Evolutionary conservation across 495 filamentous ascomycete species (phyloP), one percentile per base, ranked within the genome.

Genomic region (Penicillium goetzii): DNA sequence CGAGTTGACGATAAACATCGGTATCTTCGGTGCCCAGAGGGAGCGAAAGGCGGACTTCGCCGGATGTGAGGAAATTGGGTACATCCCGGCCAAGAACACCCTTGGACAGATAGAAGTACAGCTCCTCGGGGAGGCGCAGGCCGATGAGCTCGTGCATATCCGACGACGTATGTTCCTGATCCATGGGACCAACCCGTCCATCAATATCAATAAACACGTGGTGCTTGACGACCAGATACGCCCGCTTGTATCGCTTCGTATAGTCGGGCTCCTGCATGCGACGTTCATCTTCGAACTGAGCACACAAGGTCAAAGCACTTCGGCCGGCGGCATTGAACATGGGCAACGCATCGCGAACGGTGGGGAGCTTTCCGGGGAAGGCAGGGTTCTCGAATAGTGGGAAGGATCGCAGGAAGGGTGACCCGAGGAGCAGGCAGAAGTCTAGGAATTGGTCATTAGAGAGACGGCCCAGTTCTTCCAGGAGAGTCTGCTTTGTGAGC

Each of bases 81-180:
- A 97, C 78, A 41, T 92, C 88, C 2, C 92, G 82, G 8, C 92
- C 87, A 60, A 97, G 84, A 17, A 97, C 74, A 32, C 91, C 95
- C 33, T 85, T 88, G 61, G 92, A 91, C 34, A 98, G 83, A 68
- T 99, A 98, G 72, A 91, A 90, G 73, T 92, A 97, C 7, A 99
- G 79, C 76, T 99, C 96, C 57, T 93, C 87, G 2, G 96, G 93
- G 17, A 99, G 82, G 34, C 92, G 91, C 58, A 93, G 86, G 23
- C 93, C 92, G 65, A 96, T 89, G 71, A 97, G 90, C 66, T 93
- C 89, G 75, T 95, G 91, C 63, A 92, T 83, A 74, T 98, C 94
- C 23, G 80, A 81, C 19, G 95, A 93, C 2, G 89, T 83, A 36
- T 84, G 77, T 9, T 89, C 87, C 34, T 81, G 81, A 61, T 92